Evolutionary conservation across 164 flowering plant species (phyloP), one percentile per base, ranked within the genome.

Genomic region (Akebia trifoliata): DNA sequence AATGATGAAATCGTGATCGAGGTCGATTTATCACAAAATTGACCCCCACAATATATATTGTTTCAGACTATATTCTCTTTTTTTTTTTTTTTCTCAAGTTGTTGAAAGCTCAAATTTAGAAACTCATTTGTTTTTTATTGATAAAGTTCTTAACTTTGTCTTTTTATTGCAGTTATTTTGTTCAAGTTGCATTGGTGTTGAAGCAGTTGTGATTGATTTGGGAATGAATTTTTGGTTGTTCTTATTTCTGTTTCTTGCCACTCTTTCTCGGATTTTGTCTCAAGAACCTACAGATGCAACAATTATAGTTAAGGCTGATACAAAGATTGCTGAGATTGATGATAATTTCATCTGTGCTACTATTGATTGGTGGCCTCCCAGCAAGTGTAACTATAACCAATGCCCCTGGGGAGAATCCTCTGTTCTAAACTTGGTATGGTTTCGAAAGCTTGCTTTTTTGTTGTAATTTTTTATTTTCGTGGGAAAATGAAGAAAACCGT

Each of bases 291-390:
- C 25, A 14, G 67, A 69, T 47, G 78, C 70, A 42, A 73, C 68
- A 26, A 49, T 86, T 56, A 50, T 63, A 4, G 71, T 91, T 14
- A 57, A 78, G 69, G 80, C 81, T 39, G 67, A 63, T 49, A 32
- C 32, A 11, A 43, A 62, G 34, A 29, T 79, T 47, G 81, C 91
- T 21, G 68, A 73, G 50, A 89, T 83, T 8, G 86, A 85, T 52
- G 76, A 70, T 52, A 72, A 85, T 63, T 92, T 76, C 45, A 56
- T 92, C n/a, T 92, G 98, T 71, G 96, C 95, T 43, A 92, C 98
- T 38, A 52, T 92, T 40, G 98, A 92, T 75, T 92, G 98, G 98
- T 92, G 98, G 98, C 95, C 96, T 50, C 74, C 76, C 26, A 80
- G 74, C 25, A 92, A 92, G 76, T 88, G 96, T 39, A 70, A 83